Evolutionary conservation across 805 yeast species (phyloP), one percentile per base, ranked within the genome.

Genomic region (Wickerhamomyces bisporus): DNA sequence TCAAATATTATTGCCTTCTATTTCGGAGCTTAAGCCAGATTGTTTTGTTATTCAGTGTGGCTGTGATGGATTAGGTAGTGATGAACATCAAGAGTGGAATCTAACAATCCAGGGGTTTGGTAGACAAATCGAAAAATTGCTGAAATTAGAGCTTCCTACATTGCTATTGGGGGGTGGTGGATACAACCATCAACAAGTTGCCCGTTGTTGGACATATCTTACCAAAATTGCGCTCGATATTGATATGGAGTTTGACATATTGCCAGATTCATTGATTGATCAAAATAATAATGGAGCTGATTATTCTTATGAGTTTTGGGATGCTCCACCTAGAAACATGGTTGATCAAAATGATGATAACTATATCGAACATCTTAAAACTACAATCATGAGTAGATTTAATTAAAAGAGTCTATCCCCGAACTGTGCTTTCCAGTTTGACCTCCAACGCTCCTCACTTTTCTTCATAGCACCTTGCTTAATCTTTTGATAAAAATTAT

Each of bases 151-250:
- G 30, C 55, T 16, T 32, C 77, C 78, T 0, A 53, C 66, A 1
- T 38, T 80, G 37, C 40, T 84, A 6, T 61, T 83, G 1, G 91
- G 91, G 1, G 93, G 93, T 2, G 93, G 93, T 3, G 93, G 91
- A 0, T 84, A 84, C 52, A 76, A 81, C 43, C 75, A 70, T 43
- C 53, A 65, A 3, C 79, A 81, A 42, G 68, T 76, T 19, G 77
- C 87, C 0, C 68, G 83, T 42, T 74, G 78, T 39, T 80, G 86
- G 52, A 55, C 68, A 0, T 65, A 56, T 42, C 37, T 66, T 12
- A 65, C 70, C 36, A 53, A 49, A 30, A 43, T 51, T 15, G 54
- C 48, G 6, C 20, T 52, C 0, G 41, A 30, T 1, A 6, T 14
- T 0, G 39, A 54, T 42, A 38, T 42, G 5, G 50, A 60, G 14